These are phyloP conservation scores for Neofusicoccum ribis DNA, from an alignment of 2,329 filamentous ascomycete species.

Conservation along the genomic window DNA sequence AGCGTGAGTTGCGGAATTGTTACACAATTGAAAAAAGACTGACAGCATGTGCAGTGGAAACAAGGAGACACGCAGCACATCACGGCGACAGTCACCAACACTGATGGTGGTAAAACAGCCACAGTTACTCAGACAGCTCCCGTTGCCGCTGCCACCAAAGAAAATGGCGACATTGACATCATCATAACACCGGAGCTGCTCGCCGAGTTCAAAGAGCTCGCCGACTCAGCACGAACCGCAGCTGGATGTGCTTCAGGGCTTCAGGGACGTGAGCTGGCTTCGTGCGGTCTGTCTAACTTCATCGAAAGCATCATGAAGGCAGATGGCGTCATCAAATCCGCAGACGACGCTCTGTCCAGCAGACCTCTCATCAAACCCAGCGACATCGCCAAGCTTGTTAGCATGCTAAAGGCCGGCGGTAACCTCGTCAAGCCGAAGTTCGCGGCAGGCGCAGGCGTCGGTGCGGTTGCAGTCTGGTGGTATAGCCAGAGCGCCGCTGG, in stretches of 20 bases:
- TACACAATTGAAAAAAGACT: no score
- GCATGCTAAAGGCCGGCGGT: neutral
- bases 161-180: neutral
- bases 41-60: neutral
- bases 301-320: neutral
- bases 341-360: neutral
- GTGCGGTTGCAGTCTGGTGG: neutral
- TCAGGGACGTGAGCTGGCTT: neutral
- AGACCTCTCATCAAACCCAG: neutral
- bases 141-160: neutral
- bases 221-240: neutral
- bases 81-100: neutral
- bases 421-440: neutral
- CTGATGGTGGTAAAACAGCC: neutral
- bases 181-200: neutral
- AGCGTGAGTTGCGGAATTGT: neutral
- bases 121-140: neutral
- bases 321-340: neutral
- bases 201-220: neutral
- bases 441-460: neutral
- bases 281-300: neutral
- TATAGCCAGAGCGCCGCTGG: neutral
- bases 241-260: neutral
- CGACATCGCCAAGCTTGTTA: neutral
- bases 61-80: neutral